Evolutionary conservation across 441 rosid genomes (phyloP).

Genomic region (Populus hybrid): DNA sequence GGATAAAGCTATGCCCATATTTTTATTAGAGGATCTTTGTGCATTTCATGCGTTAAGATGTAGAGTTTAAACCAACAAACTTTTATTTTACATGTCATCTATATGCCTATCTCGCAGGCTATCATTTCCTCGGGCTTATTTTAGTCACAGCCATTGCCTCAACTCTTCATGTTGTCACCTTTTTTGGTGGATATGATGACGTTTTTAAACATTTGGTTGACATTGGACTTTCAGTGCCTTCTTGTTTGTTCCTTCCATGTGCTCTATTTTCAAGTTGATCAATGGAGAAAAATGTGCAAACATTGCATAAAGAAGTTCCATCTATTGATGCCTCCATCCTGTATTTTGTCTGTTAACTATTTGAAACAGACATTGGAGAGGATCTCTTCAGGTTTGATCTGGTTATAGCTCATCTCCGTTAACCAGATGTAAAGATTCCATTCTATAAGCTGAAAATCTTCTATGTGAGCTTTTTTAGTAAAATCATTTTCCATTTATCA

Average conservation of each 20-base stretch:
- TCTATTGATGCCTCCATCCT: neutral
- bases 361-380: neutral
- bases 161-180: too few species aligned
- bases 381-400: neutral
- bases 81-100: constrained; percentile 24
- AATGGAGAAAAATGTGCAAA: neutral
- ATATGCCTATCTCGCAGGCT: neutral
- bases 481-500: neutral
- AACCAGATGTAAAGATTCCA: neutral
- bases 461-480: neutral
- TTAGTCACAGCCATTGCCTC: neutral
- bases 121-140: constrained; percentile 2
- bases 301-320: neutral
- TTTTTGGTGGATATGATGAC: neutral
- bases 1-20: neutral
- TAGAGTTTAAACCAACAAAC: neutral
- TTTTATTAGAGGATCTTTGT: neutral
- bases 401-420: neutral
- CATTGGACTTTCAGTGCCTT: constrained; percentile 4
- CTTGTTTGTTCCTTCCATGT: neutral
- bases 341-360: neutral
- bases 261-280: neutral
- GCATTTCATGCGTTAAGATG: neutral
- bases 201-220: neutral
- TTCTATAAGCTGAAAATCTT: neutral